Evolutionary conservation across 257 asterid species (phyloP).

Genomic region (Nicotiana tomentosiformis): DNA sequence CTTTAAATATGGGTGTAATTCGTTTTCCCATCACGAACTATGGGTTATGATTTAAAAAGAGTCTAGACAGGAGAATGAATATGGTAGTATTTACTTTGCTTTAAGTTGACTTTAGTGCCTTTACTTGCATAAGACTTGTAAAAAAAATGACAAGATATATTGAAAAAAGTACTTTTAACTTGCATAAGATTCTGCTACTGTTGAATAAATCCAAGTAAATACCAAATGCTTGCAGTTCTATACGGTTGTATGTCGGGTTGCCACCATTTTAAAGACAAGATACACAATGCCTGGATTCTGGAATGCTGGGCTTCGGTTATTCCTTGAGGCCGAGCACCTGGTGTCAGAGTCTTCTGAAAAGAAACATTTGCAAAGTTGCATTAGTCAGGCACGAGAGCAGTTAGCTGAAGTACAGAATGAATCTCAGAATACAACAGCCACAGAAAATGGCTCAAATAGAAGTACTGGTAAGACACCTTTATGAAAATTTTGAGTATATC

Average conservation of each 20-base stretch:
- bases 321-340: slow-evolving; percentile 59
- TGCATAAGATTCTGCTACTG: background rate
- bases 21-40: background rate
- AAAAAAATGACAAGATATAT: background rate
- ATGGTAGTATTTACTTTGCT: background rate
- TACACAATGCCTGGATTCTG: slow-evolving; percentile 93
- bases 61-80: background rate
- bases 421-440: slow-evolving; percentile 33
- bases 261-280: slow-evolving; percentile 80
- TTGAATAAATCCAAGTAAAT: background rate
- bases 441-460: slow-evolving; percentile 41
- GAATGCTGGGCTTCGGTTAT: slow-evolving; percentile 76
- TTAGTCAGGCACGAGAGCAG: slow-evolving; percentile 60
- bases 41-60: background rate
- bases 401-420: slow-evolving; percentile 45
- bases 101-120: background rate
- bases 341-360: slow-evolving; percentile 44
- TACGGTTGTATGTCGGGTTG: slow-evolving; percentile 67
- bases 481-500: background rate
- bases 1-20: background rate
- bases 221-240: slow-evolving; percentile 52
- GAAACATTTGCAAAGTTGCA: slow-evolving; percentile 63
- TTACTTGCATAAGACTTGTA: background rate
- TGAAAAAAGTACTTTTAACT: background rate
- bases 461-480: slow-evolving; percentile 28